Evolutionary conservation across 2,329 filamentous ascomycete species (phyloP).

Genomic region (Aureobasidium leucospermi): DNA sequence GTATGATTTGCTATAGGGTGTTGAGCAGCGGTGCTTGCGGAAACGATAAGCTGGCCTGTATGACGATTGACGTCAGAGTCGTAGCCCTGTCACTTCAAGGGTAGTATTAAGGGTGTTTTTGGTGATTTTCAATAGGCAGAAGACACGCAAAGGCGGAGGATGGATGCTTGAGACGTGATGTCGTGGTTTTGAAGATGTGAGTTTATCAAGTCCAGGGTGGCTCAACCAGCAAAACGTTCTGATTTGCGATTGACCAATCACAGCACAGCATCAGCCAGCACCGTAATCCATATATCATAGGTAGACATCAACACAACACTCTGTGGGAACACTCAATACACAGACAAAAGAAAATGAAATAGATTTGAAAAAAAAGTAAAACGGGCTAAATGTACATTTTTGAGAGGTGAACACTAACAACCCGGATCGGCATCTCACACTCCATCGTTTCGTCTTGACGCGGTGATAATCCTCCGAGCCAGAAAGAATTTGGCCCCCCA

Average conservation of each 20-base stretch:
- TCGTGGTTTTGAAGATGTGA: not conserved
- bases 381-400: slow-evolving; percentile 15
- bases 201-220: not conserved
- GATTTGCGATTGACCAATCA: not conserved
- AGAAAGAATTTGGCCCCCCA: not conserved
- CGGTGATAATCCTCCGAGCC: not conserved
- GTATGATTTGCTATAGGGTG: too few species aligned
- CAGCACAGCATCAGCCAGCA: not conserved
- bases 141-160: too few species aligned
- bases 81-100: too few species aligned
- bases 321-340: not conserved
- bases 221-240: not conserved
- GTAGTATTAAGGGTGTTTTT: not conserved
- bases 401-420: slow-evolving; percentile 14
- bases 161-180: not conserved
- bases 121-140: not conserved
- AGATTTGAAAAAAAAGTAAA: slow-evolving; percentile 10
- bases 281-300: not conserved
- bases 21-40: too few species aligned
- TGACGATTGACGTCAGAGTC: too few species aligned
- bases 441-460: slow-evolving; percentile 1
- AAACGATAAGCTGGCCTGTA: too few species aligned
- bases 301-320: not conserved
- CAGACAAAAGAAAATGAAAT: slow-evolving; percentile 11
- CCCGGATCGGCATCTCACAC: slow-evolving; percentile 9